phyloP scores from a whole-genome alignment of 176 grass and related monocot species.

The Ampelocalamus luodianensis region DNA sequence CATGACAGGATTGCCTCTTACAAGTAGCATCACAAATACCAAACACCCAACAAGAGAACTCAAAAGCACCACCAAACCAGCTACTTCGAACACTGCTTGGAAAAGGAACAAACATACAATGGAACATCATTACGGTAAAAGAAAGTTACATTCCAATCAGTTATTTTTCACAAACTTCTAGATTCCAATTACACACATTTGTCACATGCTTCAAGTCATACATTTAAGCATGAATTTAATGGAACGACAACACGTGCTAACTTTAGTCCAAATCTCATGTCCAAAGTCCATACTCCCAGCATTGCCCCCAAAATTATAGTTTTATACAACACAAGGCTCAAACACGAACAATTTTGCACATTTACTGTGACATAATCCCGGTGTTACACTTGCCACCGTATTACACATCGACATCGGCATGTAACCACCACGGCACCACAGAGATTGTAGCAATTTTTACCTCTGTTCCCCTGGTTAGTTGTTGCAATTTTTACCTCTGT shows the following conservation, averaged over 20 bases:
- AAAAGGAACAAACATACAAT: not conserved
- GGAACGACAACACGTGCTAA: not conserved
- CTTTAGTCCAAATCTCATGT: not conserved
- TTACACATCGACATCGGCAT: not conserved
- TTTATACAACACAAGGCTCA: conserved; percentile 23
- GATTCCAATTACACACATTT: not conserved
- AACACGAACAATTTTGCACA: conserved; percentile 39
- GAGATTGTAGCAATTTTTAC: not conserved
- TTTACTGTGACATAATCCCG: not conserved
- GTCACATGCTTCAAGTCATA: not conserved
- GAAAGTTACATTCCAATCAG: not conserved
- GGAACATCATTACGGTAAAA: not conserved
- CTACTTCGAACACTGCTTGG: not conserved
- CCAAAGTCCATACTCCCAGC: not conserved
- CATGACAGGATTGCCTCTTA: not conserved
- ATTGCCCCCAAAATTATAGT: not conserved
- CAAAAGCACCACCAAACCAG: not conserved
- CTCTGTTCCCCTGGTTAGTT: too few relatives aligned
- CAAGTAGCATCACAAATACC: conserved; percentile 1
- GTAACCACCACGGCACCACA: not conserved
- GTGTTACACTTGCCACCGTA: conserved; percentile 13
- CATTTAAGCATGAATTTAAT: not conserved
- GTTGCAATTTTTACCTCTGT: not conserved
- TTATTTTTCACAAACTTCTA: not conserved
- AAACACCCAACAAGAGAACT: not conserved